A percentile compares a stretch with the other conserved stretches of the same genome.
These are phyloP conservation scores for Dicorynia guianensis DNA, from an alignment of 306 rosid species.

Conservation along the genomic window DNA sequence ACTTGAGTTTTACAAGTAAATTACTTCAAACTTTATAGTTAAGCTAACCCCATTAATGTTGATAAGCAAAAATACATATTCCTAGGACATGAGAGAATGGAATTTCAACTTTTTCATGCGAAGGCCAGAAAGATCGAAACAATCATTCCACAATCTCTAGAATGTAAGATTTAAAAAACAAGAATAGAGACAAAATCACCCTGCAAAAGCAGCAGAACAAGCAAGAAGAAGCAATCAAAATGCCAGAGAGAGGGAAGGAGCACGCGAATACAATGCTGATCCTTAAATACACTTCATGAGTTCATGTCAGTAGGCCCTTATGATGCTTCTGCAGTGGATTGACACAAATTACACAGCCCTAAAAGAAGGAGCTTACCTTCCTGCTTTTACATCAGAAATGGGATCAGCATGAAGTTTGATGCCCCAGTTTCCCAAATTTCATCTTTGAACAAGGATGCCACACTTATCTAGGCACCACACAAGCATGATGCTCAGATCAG, in stretches of 20 bases:
- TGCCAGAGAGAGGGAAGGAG: conserved; percentile 27
- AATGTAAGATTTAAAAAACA: conserved; percentile 1
- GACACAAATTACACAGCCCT: conserved; percentile 7
- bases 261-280: conserved; percentile 22
- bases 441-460: conserved; percentile 24
- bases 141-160: background rate
- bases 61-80: too few relatives aligned
- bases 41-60: too few relatives aligned
- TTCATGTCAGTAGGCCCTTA: conserved; percentile 1
- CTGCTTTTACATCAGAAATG: conserved; percentile 34
- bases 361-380: conserved; percentile 49
- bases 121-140: background rate
- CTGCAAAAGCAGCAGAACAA: conserved; percentile 31
- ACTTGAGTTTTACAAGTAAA: too few relatives aligned
- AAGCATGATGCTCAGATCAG: conserved; percentile 41
- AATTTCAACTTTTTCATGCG: too few relatives aligned
- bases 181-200: conserved; percentile 11
- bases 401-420: conserved; percentile 52
- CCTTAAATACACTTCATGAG: conserved; percentile 23
- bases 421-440: conserved; percentile 41
- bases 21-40: too few relatives aligned
- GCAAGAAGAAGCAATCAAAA: conserved; percentile 33
- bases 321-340: background rate
- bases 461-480: conserved; percentile 41
- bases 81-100: too few relatives aligned